Evolutionary conservation across 495 filamentous ascomycete genomes (phyloP).

Genomic region (Neohortaea acidophila): DNA sequence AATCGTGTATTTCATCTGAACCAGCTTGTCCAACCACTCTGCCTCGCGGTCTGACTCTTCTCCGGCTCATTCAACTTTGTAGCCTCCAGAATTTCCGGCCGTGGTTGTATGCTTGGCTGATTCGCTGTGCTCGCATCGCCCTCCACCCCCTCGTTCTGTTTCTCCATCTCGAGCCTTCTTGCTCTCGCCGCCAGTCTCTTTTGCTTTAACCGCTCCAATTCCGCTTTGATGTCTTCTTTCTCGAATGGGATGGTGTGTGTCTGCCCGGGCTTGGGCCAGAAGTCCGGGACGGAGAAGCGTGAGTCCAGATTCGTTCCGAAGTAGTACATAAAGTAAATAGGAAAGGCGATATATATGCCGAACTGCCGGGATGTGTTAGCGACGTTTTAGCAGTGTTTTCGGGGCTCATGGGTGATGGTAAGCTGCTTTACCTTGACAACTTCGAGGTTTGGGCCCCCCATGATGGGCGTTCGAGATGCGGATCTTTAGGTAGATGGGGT

Average conservation of each 20-base stretch:
- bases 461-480: slow-evolving; percentile 32
- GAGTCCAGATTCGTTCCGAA: slow-evolving; percentile 96
- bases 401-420: neutral
- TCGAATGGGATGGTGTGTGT: slow-evolving; percentile 82
- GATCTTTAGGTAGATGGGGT: neutral
- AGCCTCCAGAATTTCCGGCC: slow-evolving; percentile 11
- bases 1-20: slow-evolving; percentile 7
- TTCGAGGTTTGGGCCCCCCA: slow-evolving; percentile 84
- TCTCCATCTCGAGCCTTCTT: slow-evolving; percentile 41
- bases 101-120: slow-evolving; percentile 4
- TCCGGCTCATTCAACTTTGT: slow-evolving; percentile 12
- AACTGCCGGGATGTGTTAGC: slow-evolving; percentile 63
- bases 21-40: slow-evolving; percentile 12
- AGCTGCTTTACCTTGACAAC: slow-evolving; percentile 64
- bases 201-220: slow-evolving; percentile 57
- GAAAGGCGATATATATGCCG: slow-evolving; percentile 96
- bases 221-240: slow-evolving; percentile 66
- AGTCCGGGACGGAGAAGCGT: slow-evolving; percentile 71
- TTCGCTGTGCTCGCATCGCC: slow-evolving; percentile 6
- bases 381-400: neutral
- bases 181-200: slow-evolving; percentile 44
- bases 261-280: slow-evolving; percentile 81
- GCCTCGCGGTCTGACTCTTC: slow-evolving; percentile 14
- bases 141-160: slow-evolving; percentile 23
- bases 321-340: slow-evolving; percentile 98